Evolutionary conservation across 108 stramenopile genomes (phyloP).

Genomic region (Discostella stelligeroides): DNA sequence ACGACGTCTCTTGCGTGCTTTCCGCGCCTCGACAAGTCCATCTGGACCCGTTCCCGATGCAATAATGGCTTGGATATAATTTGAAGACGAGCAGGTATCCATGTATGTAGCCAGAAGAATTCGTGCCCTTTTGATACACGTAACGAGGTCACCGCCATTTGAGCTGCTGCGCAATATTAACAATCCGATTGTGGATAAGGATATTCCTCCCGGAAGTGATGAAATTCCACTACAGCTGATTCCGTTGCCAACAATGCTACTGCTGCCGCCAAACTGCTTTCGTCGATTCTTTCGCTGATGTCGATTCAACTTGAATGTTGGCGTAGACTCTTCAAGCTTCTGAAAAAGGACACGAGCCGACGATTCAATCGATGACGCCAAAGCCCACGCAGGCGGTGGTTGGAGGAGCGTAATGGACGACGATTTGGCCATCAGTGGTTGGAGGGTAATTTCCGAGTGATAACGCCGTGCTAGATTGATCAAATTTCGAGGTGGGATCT

Average conservation of each 20-base stretch:
- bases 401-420: slow-evolving; percentile 60
- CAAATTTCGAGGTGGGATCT: slow-evolving; percentile 74
- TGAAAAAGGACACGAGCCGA: slow-evolving; percentile 78
- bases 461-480: slow-evolving; percentile 63
- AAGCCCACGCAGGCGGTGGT: slow-evolving; percentile 62
- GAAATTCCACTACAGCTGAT: too few relatives aligned
- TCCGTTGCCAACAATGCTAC: not conserved
- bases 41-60: slow-evolving; percentile 68
- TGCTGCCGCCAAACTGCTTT: too few relatives aligned
- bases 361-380: slow-evolving; percentile 53
- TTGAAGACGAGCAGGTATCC: not conserved
- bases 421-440: slow-evolving; percentile 41
- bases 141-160: slow-evolving; percentile 7
- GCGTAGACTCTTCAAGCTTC: slow-evolving; percentile 53
- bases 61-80: slow-evolving; percentile 48
- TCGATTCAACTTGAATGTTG: slow-evolving; percentile 29
- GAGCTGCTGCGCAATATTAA: not conserved
- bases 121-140: too few relatives aligned
- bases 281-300: slow-evolving; percentile 61
- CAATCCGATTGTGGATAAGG: too few relatives aligned
- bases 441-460: slow-evolving; percentile 45
- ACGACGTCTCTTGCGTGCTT: slow-evolving; percentile 43
- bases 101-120: too few relatives aligned
- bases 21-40: slow-evolving; percentile 43
- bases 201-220: too few relatives aligned